Percentiles rank a stretch among this genome's conserved stretches.
Evolutionary conservation across 768 basidiomycete genomes (phyloP).

Genomic region (Lentinus tigrinus): DNA sequence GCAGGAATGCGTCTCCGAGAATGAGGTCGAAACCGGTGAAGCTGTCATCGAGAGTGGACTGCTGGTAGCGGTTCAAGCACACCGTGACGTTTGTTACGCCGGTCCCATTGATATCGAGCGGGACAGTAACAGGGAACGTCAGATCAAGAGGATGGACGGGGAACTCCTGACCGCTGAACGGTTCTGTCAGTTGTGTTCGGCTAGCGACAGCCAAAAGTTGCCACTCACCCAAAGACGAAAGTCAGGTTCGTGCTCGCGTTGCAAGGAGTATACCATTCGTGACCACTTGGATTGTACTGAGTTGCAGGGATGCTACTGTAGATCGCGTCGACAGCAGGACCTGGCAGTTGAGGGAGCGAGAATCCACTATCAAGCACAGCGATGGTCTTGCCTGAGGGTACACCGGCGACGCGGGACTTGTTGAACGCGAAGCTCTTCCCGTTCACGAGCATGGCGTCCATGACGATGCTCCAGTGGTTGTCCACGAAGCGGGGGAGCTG

Average conservation of each 20-base stretch:
- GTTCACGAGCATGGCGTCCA: slow-evolving; percentile 48
- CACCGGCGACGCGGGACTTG: slow-evolving; percentile 18
- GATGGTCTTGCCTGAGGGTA: slow-evolving; percentile 23
- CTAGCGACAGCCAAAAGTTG: too few species aligned
- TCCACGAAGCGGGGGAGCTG: slow-evolving; percentile 37
- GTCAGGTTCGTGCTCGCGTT: slow-evolving; percentile 25
- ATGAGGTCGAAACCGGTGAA: slow-evolving; percentile 28
- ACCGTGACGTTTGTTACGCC: slow-evolving; percentile 20
- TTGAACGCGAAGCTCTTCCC: slow-evolving; percentile 50
- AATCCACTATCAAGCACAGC: slow-evolving; percentile 31
- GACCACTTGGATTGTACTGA: slow-evolving; percentile 19
- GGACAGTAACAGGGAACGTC: slow-evolving; percentile 23
- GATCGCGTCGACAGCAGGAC: slow-evolving; percentile 27
- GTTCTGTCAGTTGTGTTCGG: too few species aligned
- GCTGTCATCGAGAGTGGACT: slow-evolving; percentile 15
- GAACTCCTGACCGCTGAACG: slow-evolving; percentile 37
- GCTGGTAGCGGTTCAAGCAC: slow-evolving; percentile 31
- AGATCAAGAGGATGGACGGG: slow-evolving; percentile 37
- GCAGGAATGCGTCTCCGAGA: slow-evolving; percentile 35
- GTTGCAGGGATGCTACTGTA: slow-evolving; percentile 31
- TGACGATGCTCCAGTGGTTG: slow-evolving; percentile 30
- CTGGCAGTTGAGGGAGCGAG: slow-evolving; percentile 27
- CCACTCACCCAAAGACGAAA: slow-evolving; percentile 31
- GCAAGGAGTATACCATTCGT: slow-evolving; percentile 33
- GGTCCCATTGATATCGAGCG: background rate